Base-by-base conservation (phyloP, 352 stramenopile species). In the Globisporangium okanoganense region DNA sequence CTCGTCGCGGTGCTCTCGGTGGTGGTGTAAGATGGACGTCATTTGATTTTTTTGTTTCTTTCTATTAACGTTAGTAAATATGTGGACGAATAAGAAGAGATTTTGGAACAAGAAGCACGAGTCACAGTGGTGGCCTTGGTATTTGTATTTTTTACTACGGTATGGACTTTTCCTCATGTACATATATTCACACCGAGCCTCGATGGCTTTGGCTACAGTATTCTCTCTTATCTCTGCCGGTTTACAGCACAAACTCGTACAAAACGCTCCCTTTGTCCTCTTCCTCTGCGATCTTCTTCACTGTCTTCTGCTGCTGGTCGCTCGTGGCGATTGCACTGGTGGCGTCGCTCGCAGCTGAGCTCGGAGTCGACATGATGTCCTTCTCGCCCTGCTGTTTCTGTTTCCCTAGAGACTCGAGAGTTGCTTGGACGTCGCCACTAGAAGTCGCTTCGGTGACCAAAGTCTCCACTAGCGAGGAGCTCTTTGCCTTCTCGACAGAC, bases 211-310 rank as follows among this genome's bases (percentile, higher is more conserved):
- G 6, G 13, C 27, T 43, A n/a, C n/a, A n/a, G n/a, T n/a, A n/a
- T 12, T 20, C 41, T 64, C 71, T 27, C n/a, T n/a, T n/a, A 1
- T 24, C n/a, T 48, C n/a, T 24, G 41, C n/a, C n/a, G n/a, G n/a
- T 48, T 18, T 56, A 90, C 66, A 88, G 62, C 44, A 86, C 78
- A 69, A 85, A 85, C 65, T 90, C 80, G 61, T 87, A 90, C 31
- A 90, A 64, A 66, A 90, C 69, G 35, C 61, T 62, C 36, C 76
- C 62, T 3, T 55, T 20, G n/a, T 59, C 59, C 41, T 25, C 8
- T 31, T 43, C 25, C 31, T 14, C 35, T 22, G 31, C 18, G 14
- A 16, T 43, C 29, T 4, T 54, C 48, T 5, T 52, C 45, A 25
- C 16, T 25, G 18, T 53, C 29, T 13, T 22, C 38, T 44, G 20